Evolutionary conservation across 2,329 filamentous ascomycete species (phyloP).

Genomic region (Colletotrichum sidae): DNA sequence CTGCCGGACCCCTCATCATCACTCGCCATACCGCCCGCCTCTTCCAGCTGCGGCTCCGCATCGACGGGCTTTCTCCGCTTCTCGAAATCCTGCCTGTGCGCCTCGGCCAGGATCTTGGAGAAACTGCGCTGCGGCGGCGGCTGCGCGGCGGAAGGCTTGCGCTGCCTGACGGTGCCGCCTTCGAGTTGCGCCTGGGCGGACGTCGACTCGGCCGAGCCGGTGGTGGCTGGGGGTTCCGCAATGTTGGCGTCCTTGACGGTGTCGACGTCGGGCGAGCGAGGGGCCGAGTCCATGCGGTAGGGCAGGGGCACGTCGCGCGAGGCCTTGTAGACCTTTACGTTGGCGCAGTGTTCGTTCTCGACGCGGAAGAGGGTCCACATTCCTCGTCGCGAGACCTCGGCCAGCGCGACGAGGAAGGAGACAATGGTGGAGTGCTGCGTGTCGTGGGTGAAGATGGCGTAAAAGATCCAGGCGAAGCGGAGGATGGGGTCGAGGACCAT

Average conservation of each 20-base stretch:
- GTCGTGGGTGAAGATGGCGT: constrained; percentile 84
- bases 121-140: constrained; percentile 50
- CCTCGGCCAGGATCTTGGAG: constrained; percentile 78
- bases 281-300: constrained; percentile 68
- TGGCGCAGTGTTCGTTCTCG: constrained; percentile 96
- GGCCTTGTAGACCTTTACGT: constrained; percentile 90
- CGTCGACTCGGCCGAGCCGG: constrained; percentile 1
- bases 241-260: constrained; percentile 20
- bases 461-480: constrained; percentile 95
- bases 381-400: constrained; percentile 85
- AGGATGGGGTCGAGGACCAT: constrained; percentile 87
- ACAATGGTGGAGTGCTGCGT: constrained; percentile 85
- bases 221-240: constrained; percentile 3
- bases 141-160: constrained; percentile 38
- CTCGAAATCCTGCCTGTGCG: constrained; percentile 93
- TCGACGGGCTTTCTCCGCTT: constrained; percentile 68
- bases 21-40: constrained; percentile 40
- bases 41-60: constrained; percentile 38
- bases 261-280: constrained; percentile 22
- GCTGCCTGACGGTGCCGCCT: constrained; percentile 42
- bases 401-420: constrained; percentile 82
- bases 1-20: constrained; percentile 41
- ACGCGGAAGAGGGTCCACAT: constrained; percentile 95
- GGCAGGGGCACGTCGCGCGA: constrained; percentile 88
- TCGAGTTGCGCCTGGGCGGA: constrained; percentile 39